phyloP scores from a whole-genome alignment of 768 basidiomycete genomes.

The Saitozyma podzolica region DNA sequence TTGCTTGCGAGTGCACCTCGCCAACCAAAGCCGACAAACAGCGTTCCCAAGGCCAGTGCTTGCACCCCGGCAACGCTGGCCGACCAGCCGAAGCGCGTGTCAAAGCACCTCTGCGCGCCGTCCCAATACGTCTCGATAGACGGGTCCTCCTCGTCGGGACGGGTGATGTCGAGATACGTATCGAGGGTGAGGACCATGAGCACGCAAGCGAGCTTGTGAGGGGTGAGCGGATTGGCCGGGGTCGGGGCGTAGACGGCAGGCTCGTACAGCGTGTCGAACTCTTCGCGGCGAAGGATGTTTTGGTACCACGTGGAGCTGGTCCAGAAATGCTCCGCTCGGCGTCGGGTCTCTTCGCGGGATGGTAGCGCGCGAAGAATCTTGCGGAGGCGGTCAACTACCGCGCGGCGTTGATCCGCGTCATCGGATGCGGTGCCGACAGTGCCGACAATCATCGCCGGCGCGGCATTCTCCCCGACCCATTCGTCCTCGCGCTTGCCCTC shows the following conservation, averaged over 20 bases:
- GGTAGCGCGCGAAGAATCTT: conserved; percentile 36
- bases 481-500: conserved; percentile 40
- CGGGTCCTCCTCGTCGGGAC: conserved; percentile 28
- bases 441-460: conserved; percentile 44
- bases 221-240: conserved; percentile 39
- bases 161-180: conserved; percentile 33
- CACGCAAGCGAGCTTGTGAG: conserved; percentile 46
- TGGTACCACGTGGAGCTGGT: conserved; percentile 34
- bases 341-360: conserved; percentile 25
- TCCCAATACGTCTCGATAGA: conserved; percentile 39
- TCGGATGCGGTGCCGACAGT: conserved; percentile 20
- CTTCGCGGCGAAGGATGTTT: conserved; percentile 32
- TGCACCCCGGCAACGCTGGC: conserved; percentile 44
- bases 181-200: conserved; percentile 39
- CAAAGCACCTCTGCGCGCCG: conserved; percentile 41
- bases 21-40: conserved; percentile 47
- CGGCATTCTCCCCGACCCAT: conserved; percentile 47
- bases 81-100: conserved; percentile 44
- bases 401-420: conserved; percentile 23
- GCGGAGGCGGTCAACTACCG: conserved; percentile 31
- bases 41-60: conserved; percentile 33
- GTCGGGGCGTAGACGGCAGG: conserved; percentile 44
- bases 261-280: conserved; percentile 39
- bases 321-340: conserved; percentile 30
- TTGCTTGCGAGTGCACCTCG: conserved; percentile 39